A percentile compares a stretch with the other conserved stretches of the same genome.
Evolutionary conservation across 1,284 basidiomycete genomes (phyloP).

Genomic region (Taiwanofungus camphoratus): DNA sequence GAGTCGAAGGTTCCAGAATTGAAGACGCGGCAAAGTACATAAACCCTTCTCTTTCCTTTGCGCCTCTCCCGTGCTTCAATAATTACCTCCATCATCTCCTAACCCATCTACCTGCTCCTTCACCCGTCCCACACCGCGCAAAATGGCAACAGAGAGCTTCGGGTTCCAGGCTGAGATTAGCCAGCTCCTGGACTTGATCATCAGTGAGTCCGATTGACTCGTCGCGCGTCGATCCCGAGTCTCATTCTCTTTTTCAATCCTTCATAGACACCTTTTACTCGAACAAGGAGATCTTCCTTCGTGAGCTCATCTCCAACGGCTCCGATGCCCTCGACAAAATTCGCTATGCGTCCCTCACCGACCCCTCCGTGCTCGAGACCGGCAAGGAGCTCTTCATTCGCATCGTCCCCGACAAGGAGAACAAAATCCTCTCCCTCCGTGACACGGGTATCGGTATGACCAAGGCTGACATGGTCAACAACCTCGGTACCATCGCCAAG

Average conservation of each 20-base stretch:
- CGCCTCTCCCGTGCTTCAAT: slow-evolving; percentile 16
- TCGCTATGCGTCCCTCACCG: slow-evolving; percentile 89
- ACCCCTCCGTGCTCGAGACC: slow-evolving; percentile 80
- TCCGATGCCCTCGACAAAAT: slow-evolving; percentile 98
- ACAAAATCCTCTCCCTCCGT: slow-evolving; percentile 87
- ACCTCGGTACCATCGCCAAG: slow-evolving; percentile 99
- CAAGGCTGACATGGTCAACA: slow-evolving; percentile 98
- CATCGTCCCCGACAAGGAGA: slow-evolving; percentile 93
- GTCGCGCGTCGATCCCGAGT: slow-evolving; percentile 2
- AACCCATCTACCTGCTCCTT: slow-evolving; percentile 9
- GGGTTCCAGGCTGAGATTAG: slow-evolving; percentile 98
- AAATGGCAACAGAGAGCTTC: slow-evolving; percentile 79
- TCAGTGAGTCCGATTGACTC: no score
- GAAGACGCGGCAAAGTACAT: slow-evolving; percentile 16
- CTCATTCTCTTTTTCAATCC: slow-evolving; percentile 10
- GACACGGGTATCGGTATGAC: slow-evolving; percentile 99
- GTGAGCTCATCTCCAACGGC: slow-evolving; percentile 88
- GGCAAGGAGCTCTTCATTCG: slow-evolving; percentile 91
- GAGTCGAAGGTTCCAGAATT: slow-evolving; percentile 29
- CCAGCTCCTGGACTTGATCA: slow-evolving; percentile 88
- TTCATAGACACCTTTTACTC: slow-evolving; percentile 91
- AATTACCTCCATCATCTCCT: slow-evolving; percentile 12
- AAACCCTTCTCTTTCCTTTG: slow-evolving; percentile 13
- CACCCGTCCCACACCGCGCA: slow-evolving; percentile 14
- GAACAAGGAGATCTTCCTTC: slow-evolving; percentile 98